Evolutionary conservation across 495 filamentous ascomycete species (phyloP).

Genomic region (Penicillium subrubescens): DNA sequence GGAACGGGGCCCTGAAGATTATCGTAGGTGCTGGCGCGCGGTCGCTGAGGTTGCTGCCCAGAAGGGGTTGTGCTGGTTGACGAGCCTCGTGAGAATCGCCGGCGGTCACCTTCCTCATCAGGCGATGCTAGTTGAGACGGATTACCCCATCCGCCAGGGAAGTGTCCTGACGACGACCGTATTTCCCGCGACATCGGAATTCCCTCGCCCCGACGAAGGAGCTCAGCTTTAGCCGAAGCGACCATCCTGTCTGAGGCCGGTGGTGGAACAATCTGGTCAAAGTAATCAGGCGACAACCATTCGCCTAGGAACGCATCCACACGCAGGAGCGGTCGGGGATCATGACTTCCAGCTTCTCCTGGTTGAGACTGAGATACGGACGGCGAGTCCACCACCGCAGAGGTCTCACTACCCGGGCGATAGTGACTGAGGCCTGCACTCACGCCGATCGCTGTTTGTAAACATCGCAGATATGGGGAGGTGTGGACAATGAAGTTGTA

Average conservation of each 20-base stretch:
- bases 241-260: slow-evolving; percentile 86
- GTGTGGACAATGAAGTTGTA: slow-evolving; percentile 86
- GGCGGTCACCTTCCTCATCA: slow-evolving; percentile 28
- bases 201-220: slow-evolving; percentile 67
- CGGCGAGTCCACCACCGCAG: slow-evolving; percentile 11
- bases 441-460: slow-evolving; percentile 90
- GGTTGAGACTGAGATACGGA: not conserved
- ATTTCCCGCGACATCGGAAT: slow-evolving; percentile 30
- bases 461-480: slow-evolving; percentile 88
- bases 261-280: slow-evolving; percentile 85
- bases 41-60: slow-evolving; percentile 22
- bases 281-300: slow-evolving; percentile 93
- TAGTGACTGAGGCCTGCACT: slow-evolving; percentile 82
- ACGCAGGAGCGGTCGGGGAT: slow-evolving; percentile 54
- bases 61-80: not conserved
- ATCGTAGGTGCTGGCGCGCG: slow-evolving; percentile 38
- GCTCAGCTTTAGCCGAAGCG: slow-evolving; percentile 79
- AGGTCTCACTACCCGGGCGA: slow-evolving; percentile 30
- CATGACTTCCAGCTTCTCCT: slow-evolving; percentile 13
- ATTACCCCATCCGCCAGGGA: slow-evolving; percentile 65
- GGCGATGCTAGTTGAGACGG: slow-evolving; percentile 25
- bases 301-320: slow-evolving; percentile 93
- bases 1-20: slow-evolving; percentile 22
- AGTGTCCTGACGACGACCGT: slow-evolving; percentile 45
- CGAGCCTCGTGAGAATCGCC: not conserved